These are phyloP conservation scores for Ustilago xerochloae DNA, from an alignment of 1,284 basidiomycete species.

Conservation along the genomic window DNA sequence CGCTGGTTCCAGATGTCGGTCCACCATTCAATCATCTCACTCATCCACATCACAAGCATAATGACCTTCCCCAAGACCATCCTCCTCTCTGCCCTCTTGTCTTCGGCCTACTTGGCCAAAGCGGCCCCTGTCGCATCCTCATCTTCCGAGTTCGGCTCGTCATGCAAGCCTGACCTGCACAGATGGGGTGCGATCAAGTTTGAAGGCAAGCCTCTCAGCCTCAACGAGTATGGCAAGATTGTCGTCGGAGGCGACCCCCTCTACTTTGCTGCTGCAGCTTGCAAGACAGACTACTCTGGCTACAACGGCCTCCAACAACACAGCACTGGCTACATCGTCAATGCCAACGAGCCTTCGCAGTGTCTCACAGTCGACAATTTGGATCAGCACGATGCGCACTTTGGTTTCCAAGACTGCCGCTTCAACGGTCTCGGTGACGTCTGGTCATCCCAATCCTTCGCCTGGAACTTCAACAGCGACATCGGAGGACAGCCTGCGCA, in stretches of 20 bases:
- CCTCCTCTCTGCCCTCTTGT: conserved; percentile 16
- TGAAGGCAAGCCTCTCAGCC: conserved; percentile 7
- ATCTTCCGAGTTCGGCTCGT: background rate
- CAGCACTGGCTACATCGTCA: conserved; percentile 17
- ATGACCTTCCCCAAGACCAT: conserved; percentile 13
- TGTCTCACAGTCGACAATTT: conserved; percentile 29
- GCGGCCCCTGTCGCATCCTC: conserved; percentile 7
- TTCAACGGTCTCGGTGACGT: conserved; percentile 24
- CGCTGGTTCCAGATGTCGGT: too few species aligned
- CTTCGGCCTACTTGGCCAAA: background rate
- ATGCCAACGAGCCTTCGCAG: conserved; percentile 14
- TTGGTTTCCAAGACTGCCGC: conserved; percentile 19
- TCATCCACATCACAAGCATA: background rate
- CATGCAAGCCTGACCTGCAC: background rate
- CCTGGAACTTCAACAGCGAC: conserved; percentile 5
- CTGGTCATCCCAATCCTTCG: conserved; percentile 22
- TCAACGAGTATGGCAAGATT: conserved; percentile 7
- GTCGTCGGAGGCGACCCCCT: conserved; percentile 24
- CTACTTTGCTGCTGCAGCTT: conserved; percentile 13
- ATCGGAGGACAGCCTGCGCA: background rate
- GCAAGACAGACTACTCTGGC: background rate
- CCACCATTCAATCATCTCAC: background rate
- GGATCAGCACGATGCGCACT: conserved; percentile 8
- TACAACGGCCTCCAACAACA: background rate
- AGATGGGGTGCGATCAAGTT: conserved; percentile 7